These are phyloP conservation scores for Komagataella pastoris DNA, from an alignment of 805 yeast species.

Conservation along the genomic window DNA sequence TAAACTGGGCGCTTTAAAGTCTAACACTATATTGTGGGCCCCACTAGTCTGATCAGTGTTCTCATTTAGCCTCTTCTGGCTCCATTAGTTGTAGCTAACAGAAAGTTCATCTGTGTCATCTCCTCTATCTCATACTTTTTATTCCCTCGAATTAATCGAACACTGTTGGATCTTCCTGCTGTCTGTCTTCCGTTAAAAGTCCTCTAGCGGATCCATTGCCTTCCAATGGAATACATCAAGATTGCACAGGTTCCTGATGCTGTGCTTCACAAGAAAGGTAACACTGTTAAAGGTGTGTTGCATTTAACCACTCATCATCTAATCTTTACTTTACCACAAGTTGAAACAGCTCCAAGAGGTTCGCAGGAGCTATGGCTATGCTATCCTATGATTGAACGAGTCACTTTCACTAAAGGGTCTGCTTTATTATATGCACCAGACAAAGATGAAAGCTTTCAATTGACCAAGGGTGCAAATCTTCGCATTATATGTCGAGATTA, in stretches of 20 bases:
- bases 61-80: not conserved
- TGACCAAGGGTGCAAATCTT: conserved; percentile 33
- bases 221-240: conserved; percentile 39
- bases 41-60: not conserved
- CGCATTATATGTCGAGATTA: conserved; percentile 77
- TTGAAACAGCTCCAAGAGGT: conserved; percentile 10
- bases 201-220: not conserved
- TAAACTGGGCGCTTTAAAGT: not conserved
- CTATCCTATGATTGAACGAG: conserved; percentile 67
- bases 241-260: conserved; percentile 38
- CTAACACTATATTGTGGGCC: not conserved
- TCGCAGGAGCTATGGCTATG: conserved; percentile 78
- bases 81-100: too few relatives aligned
- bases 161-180: not conserved
- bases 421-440: conserved; percentile 17
- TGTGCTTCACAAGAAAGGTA: conserved; percentile 45
- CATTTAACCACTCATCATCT: conserved; percentile 69
- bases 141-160: not conserved
- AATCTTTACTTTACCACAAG: conserved; percentile 34
- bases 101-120: not conserved
- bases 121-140: conserved; percentile 5
- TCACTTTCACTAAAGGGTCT: conserved; percentile 44
- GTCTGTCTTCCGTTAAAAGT: not conserved
- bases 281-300: conserved; percentile 38
- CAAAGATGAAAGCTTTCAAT: conserved; percentile 4